Conservation (phyloP, 176 grass and related monocot genomes). For the Carex pumila region DNA sequence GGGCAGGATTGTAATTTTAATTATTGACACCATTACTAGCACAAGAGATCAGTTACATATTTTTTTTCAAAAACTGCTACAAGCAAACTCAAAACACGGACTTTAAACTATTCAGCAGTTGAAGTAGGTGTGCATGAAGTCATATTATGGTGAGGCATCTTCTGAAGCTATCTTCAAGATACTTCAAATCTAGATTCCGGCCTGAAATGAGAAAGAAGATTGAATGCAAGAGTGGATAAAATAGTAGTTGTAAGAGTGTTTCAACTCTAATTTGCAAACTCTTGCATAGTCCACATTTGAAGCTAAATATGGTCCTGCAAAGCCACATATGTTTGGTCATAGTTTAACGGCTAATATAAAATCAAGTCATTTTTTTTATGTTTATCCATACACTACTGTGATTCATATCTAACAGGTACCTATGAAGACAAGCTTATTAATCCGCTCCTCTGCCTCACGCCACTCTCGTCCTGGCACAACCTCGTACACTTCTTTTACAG, state of each 20-base stretch:
- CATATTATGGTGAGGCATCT: conserved; percentile 25
- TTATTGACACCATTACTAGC: neutral
- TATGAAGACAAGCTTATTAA: conserved; percentile 91
- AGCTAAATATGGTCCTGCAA: neutral
- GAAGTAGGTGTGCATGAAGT: neutral
- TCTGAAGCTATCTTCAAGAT: conserved; percentile 66
- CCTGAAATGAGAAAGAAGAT: conserved; percentile 40
- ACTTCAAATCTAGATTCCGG: conserved; percentile 55
- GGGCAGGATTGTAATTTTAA: neutral
- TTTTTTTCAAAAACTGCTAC: neutral
- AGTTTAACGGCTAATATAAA: neutral
- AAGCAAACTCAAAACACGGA: neutral
- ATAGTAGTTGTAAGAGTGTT: neutral
- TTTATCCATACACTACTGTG: neutral
- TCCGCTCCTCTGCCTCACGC: conserved; percentile 43
- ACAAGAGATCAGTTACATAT: neutral
- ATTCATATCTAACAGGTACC: conserved; percentile 32
- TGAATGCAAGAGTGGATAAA: neutral
- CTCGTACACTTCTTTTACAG: conserved; percentile 96
- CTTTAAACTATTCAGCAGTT: too few relatives aligned
- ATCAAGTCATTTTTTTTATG: neutral
- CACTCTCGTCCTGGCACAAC: conserved; percentile 67
- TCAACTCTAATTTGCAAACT: neutral
- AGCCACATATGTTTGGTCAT: neutral
- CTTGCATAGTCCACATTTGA: neutral